Evolutionary conservation across 352 stramenopile genomes (phyloP), one percentile per base, ranked within the genome.

Genomic region (Pythium phragmiticola): DNA sequence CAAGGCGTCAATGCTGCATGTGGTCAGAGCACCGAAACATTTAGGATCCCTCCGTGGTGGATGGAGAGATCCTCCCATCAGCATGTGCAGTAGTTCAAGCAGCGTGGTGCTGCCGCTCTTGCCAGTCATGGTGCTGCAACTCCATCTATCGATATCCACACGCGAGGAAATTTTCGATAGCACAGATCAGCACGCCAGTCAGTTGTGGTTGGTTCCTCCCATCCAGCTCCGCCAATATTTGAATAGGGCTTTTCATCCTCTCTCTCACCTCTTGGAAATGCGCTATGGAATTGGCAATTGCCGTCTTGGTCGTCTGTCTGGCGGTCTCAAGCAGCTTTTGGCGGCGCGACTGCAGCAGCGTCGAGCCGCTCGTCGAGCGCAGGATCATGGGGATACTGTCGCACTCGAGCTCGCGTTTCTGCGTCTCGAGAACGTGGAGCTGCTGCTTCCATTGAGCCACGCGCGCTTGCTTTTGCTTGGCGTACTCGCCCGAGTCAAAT

Each of bases 401-500:
- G 9, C 65, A 39, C 7, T 77, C 69, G 8, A 86, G 63, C 30
- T 82, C 74, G 1, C 67, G 63, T 62, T 76, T 77, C 11, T 70
- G 60, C 3, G 69, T 80, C 19, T 84, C 77, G n/a, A 87, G 56
- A 7, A 68, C 57, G 7, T 78, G 78, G 9, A 87, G 61, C 43
- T 87, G 76, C 48, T 76, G 47, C 58, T 82, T 81, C 81, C 78
- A 87, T 49, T 78, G 78, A 21, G 60, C 39, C 61, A 87, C 67
- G 21, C 80, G 76, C 47, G 75, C 63, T 17, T 70, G 66, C 28
- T 75, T 72, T 37, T 84, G 55, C 8, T 78, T 69, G n/a, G 83
- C 75, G 50, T 86, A 86, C 9, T 76, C 74, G 17, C 61, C 72
- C 3, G 61, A 56, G 17, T 77, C 66, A 45, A 68, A 68, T 14